A percentile compares a stretch with the other conserved stretches of the same genome.
Conservation (phyloP, 2,329 filamentous ascomycete genomes). For the Thielaviopsis populi region DNA sequence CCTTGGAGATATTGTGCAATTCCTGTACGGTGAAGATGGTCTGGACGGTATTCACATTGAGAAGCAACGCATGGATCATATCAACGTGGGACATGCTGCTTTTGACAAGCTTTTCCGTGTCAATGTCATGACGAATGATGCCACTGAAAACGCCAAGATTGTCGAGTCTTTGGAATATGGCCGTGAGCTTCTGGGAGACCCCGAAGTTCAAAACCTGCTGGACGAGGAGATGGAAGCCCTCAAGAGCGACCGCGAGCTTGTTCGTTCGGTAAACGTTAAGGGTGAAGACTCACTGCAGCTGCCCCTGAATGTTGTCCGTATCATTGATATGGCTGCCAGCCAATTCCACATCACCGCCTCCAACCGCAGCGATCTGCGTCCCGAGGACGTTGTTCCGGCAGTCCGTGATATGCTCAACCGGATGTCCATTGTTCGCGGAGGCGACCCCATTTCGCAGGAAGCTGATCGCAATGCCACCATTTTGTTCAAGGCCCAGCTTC, state of each 20-base stretch:
- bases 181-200: constrained; percentile 71
- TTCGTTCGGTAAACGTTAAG: constrained; percentile 56
- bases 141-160: constrained; percentile 37
- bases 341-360: constrained; percentile 81
- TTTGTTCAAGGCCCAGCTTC: constrained; percentile 80
- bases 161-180: constrained; percentile 56
- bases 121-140: constrained; percentile 60
- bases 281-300: constrained; percentile 79
- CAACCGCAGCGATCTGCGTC: constrained; percentile 76
- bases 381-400: constrained; percentile 69
- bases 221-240: constrained; percentile 81
- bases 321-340: constrained; percentile 79
- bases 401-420: constrained; percentile 61
- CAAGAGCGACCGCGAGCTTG: constrained; percentile 53
- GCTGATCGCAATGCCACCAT: constrained; percentile 80
- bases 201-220: constrained; percentile 71
- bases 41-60: constrained; percentile 89
- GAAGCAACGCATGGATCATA: constrained; percentile 75
- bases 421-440: constrained; percentile 73
- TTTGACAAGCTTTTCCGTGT: constrained; percentile 74
- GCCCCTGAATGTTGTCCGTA: constrained; percentile 78
- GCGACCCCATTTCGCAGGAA: constrained; percentile 67
- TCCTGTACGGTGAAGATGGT: constrained; percentile 94
- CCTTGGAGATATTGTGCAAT: constrained; percentile 88
- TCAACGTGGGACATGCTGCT: constrained; percentile 60